These are phyloP conservation scores for Ustilago curta DNA, from an alignment of 1,284 basidiomycete genomes.

Conservation along the genomic window DNA sequence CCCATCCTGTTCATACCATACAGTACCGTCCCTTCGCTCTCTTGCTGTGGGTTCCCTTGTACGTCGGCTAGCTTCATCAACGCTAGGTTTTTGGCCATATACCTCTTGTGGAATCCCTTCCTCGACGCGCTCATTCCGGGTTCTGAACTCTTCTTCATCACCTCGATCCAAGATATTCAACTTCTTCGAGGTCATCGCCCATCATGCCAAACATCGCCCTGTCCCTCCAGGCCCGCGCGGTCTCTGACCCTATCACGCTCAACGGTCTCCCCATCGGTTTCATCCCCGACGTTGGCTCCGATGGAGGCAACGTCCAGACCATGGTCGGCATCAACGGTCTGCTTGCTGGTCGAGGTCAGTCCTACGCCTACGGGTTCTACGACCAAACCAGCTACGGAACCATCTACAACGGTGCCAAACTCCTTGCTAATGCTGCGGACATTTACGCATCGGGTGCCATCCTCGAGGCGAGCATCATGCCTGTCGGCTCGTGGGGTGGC, in stretches of 20 bases:
- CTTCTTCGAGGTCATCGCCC: background rate
- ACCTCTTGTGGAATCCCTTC: too few species aligned
- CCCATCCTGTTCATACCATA: background rate
- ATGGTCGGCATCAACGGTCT: constrained; percentile 50
- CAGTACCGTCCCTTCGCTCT: background rate
- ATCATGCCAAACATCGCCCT: constrained; percentile 33
- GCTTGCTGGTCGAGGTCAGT: constrained; percentile 31
- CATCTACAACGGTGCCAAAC: constrained; percentile 67
- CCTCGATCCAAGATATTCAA: background rate
- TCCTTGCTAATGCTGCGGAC: constrained; percentile 64
- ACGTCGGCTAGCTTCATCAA: too few species aligned
- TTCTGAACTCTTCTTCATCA: background rate
- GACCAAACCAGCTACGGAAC: constrained; percentile 67
- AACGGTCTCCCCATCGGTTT: constrained; percentile 49
- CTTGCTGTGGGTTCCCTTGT: background rate
- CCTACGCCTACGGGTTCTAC: constrained; percentile 64
- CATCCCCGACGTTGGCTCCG: constrained; percentile 62
- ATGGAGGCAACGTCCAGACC: constrained; percentile 54
- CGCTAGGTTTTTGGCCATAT: too few species aligned
- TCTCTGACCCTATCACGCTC: constrained; percentile 32
- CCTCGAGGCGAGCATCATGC: constrained; percentile 68
- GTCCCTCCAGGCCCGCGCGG: constrained; percentile 24
- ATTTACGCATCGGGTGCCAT: constrained; percentile 67
- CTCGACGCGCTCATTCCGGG: background rate
- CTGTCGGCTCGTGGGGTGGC: constrained; percentile 51